Conservation (phyloP, 495 filamentous ascomycete species). For the Podospora pseudoanserina region DNA sequence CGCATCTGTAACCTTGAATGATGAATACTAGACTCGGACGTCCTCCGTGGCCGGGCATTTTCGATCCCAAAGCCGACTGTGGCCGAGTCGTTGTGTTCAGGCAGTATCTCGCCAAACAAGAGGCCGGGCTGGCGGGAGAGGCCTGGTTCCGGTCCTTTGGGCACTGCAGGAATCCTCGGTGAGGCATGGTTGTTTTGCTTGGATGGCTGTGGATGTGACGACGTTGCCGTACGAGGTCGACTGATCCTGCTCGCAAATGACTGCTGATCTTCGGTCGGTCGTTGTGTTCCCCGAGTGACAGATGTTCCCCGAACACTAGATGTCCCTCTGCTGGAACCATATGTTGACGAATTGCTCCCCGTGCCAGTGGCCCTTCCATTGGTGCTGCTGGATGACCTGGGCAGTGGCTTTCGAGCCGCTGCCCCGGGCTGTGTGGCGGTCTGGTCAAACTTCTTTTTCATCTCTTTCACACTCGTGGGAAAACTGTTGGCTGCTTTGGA, state of each 20-base stretch:
- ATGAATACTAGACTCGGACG: slow-evolving; percentile 46
- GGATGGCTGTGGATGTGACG: slow-evolving; percentile 39
- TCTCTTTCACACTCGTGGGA: slow-evolving; percentile 52
- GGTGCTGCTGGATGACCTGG: slow-evolving; percentile 35
- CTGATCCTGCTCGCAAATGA: slow-evolving; percentile 52
- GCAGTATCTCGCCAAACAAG: slow-evolving; percentile 53
- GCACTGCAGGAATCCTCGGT: slow-evolving; percentile 26
- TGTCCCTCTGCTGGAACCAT: slow-evolving; percentile 13
- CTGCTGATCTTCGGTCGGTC: slow-evolving; percentile 46
- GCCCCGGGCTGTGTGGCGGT: slow-evolving; percentile 19
- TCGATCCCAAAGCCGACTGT: slow-evolving; percentile 51
- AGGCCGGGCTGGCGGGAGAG: slow-evolving; percentile 32
- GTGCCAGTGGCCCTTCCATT: slow-evolving; percentile 21
- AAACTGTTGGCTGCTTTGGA: slow-evolving; percentile 26
- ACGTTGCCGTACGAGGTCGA: slow-evolving; percentile 41
- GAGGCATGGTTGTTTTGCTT: slow-evolving; percentile 46
- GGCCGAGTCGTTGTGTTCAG: slow-evolving; percentile 37
- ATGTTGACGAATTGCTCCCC: slow-evolving; percentile 24
- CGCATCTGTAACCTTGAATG: slow-evolving; percentile 37
- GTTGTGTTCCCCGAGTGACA: slow-evolving; percentile 36
- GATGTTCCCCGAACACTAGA: slow-evolving; percentile 7
- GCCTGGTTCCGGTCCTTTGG: slow-evolving; percentile 27
- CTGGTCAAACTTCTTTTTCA: slow-evolving; percentile 53
- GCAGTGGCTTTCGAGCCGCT: slow-evolving; percentile 31
- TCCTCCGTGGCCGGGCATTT: slow-evolving; percentile 35